phyloP scores from a whole-genome alignment of 2,329 filamentous ascomycete species.

The Apiospora sp. region DNA sequence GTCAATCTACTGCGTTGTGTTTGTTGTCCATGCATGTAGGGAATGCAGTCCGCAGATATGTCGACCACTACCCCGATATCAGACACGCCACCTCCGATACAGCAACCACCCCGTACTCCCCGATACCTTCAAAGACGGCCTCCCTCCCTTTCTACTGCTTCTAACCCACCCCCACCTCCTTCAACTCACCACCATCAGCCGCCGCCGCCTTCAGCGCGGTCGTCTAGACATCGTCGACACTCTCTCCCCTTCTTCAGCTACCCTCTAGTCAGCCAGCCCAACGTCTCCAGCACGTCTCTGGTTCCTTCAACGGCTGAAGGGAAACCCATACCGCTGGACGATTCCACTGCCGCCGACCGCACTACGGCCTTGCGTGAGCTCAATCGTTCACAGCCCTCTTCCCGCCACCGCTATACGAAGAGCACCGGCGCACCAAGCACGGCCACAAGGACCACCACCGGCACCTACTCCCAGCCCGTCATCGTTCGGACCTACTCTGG shows the following conservation, averaged over 20 bases:
- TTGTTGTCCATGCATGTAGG: constrained; percentile 32
- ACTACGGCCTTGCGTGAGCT: constrained; percentile 68
- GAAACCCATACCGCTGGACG: constrained; percentile 63
- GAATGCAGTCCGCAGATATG: constrained; percentile 29
- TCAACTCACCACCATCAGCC: constrained; percentile 30
- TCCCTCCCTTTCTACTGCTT: constrained; percentile 22
- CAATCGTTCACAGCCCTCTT: constrained; percentile 63
- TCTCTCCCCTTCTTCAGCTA: constrained; percentile 56
- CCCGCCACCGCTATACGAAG: constrained; percentile 62
- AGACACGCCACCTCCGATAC: constrained; percentile 27
- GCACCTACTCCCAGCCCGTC: constrained; percentile 70
- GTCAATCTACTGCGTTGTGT: constrained; percentile 15
- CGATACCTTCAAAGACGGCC: constrained; percentile 18
- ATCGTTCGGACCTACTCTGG: constrained; percentile 71
- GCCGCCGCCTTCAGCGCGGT: constrained; percentile 22
- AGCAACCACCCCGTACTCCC: constrained; percentile 24
- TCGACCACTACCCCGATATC: constrained; percentile 27
- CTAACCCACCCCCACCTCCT: constrained; percentile 32
- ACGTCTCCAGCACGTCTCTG: constrained; percentile 60
- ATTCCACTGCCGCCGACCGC: constrained; percentile 62
- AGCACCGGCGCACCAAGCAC: constrained; percentile 62
- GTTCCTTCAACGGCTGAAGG: constrained; percentile 64
- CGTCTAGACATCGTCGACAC: constrained; percentile 42
- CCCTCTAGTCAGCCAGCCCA: constrained; percentile 56
- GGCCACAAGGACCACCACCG: constrained; percentile 40